Conservation (phyloP, 148 eudicot species). For the Mesembryanthemum crystallinum region DNA sequence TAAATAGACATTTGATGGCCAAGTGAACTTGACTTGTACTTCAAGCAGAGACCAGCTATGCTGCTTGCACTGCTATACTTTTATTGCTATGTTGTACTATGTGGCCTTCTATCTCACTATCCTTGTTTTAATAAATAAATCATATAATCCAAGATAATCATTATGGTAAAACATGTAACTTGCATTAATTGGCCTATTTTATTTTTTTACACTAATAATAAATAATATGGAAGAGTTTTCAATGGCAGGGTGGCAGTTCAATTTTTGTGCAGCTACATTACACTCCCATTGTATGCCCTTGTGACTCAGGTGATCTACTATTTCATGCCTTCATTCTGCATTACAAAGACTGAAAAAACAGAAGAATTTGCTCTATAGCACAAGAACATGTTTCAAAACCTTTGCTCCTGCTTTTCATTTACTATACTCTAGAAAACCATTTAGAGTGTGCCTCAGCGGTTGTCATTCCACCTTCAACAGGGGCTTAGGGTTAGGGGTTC, state of each 20-base stretch:
- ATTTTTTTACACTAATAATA: neutral
- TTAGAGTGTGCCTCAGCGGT: no score
- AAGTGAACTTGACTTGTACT: neutral
- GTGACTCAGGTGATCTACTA: conserved; percentile 71
- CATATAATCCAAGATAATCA: neutral
- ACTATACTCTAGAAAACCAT: no score
- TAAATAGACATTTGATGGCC: neutral
- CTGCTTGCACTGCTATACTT: neutral
- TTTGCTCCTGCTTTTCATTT: neutral
- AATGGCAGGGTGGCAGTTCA: conserved; percentile 56
- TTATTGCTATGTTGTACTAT: neutral
- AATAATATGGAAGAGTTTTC: neutral
- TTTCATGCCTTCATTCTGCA: neutral
- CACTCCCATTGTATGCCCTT: conserved; percentile 84
- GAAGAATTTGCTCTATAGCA: neutral
- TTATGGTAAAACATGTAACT: neutral
- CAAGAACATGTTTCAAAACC: neutral
- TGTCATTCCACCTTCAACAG: no score
- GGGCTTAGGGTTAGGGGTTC: no score
- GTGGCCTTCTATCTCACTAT: neutral
- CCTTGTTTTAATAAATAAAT: neutral
- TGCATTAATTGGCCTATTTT: neutral
- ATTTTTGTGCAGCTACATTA: conserved; percentile 76
- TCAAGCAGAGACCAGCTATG: neutral
- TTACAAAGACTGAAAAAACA: neutral